Conservation (phyloP, 176 grass and related monocot species). For the Paspalum notatum region DNA sequence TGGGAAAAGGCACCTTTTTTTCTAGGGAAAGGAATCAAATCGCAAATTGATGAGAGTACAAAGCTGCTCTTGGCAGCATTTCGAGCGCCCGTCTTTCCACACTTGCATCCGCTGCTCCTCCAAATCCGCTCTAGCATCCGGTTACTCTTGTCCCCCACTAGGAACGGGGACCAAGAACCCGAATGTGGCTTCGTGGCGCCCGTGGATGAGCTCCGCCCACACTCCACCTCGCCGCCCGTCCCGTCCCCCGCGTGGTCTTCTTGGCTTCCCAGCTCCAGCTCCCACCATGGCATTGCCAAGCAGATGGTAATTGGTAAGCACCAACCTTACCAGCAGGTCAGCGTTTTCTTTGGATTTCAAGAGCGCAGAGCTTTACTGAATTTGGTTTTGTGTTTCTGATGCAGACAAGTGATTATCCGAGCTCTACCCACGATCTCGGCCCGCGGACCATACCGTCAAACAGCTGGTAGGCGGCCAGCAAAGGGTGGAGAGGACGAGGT, state of each 20-base stretch:
- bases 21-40: not conserved
- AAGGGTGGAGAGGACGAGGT: not conserved
- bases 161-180: not conserved
- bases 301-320: not conserved
- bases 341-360: not conserved
- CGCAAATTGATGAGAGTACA: slow-evolving; percentile 13
- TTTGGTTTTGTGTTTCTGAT: not conserved
- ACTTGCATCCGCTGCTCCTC: not conserved
- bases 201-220: not conserved
- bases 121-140: slow-evolving; percentile 2
- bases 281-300: not conserved
- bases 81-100: not conserved
- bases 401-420: not conserved
- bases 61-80: not conserved
- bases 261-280: not conserved
- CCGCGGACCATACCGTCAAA: slow-evolving; percentile 39
- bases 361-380: not conserved
- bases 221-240: not conserved
- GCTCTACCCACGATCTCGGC: slow-evolving; percentile 2
- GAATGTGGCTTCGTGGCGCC: slow-evolving; percentile 6
- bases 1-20: not conserved
- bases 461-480: slow-evolving; percentile 21
- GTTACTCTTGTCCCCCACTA: slow-evolving; percentile 26
- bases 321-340: no score
- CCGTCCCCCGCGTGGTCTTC: not conserved